phyloP scores from a whole-genome alignment of 164 flowering plant species.

The Macadamia integrifolia region DNA sequence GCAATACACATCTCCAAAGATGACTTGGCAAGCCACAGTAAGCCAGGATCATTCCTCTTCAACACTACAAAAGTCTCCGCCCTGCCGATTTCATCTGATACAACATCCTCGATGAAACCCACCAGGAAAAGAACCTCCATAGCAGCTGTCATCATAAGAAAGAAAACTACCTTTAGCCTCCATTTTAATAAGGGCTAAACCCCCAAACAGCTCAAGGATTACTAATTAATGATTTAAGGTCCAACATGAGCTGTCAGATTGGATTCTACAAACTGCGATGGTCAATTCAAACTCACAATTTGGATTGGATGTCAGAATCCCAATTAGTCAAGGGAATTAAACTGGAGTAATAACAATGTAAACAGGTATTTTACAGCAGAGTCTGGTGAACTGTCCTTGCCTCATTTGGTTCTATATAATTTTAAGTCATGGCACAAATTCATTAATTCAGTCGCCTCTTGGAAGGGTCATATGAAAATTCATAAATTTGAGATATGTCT shows the following conservation, averaged over 20 bases:
- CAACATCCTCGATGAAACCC: slow-evolving; percentile 69
- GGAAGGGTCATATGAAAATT: not conserved
- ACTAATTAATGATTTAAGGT: no score
- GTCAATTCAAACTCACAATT: no score
- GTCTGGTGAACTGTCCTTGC: no score
- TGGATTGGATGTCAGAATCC: no score
- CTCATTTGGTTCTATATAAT: not conserved
- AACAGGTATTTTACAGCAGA: no score
- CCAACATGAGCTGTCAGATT: no score
- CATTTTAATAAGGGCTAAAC: no score
- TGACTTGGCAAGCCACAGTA: slow-evolving; percentile 91
- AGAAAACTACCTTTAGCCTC: not conserved
- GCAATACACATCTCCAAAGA: slow-evolving; percentile 57
- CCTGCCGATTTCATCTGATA: slow-evolving; percentile 44
- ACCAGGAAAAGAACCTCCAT: slow-evolving; percentile 65
- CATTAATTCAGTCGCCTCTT: not conserved
- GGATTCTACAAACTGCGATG: no score
- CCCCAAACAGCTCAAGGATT: no score
- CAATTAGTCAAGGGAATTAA: no score
- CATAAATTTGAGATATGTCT: not conserved
- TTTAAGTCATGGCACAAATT: not conserved
- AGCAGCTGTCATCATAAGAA: slow-evolving; percentile 56
- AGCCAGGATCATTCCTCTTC: slow-evolving; percentile 83
- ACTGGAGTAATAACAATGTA: no score
- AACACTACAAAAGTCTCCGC: slow-evolving; percentile 61